Base-by-base conservation (phyloP, 2,329 filamentous ascomycete genomes). In the Cladophialophora psammophila region DNA sequence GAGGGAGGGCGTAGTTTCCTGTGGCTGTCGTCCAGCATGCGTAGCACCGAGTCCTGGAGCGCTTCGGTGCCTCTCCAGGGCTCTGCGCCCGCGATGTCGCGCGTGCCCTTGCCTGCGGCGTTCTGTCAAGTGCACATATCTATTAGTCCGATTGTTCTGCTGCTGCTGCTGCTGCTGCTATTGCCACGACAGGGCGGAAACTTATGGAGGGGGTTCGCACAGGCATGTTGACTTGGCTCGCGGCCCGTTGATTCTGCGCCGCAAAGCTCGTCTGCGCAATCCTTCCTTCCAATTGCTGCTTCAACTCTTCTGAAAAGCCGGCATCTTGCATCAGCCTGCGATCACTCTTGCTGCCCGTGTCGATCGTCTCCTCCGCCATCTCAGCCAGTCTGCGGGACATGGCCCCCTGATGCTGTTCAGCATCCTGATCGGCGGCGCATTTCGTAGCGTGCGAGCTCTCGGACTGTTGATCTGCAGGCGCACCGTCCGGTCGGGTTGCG, bases 51-150 rank as follows among this genome's bases (percentile, higher is more conserved):
- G 76, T 97, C 93, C 72, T 90, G 87, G 1, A 90, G 80, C 5
- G 82, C 83, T 79, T 98, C 95, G 12, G 86, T 83, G 2, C 94
- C 95, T 0, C 86, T 88, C 95, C 95, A 99, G 1, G 90, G 85
- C 65, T 85, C 80, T 6, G 89, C 87, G 0, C 85, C 83, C 1
- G 92, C 92, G 40, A 89, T 86, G 58, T 90, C 86, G 67, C 88
- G 85, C 1, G 90, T 91, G 12, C 89, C 90, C 72, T 85, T 84
- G 15, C 90, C 89, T 12, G 91, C 88, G n/a, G 86, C 85, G 3
- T 84, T 76, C 80, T 82, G 59, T 55, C 56, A 32, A 13, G 31
- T 40, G 34, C 55, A 60, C 53, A 54, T 63, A 42, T 57, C 26
- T 55, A 55, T 31, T 18, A 12, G 45, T 8, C 36, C 45, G 32